phyloP scores from a whole-genome alignment of 1,139 yeast species.

The Debaryomycetaceae sp. region DNA sequence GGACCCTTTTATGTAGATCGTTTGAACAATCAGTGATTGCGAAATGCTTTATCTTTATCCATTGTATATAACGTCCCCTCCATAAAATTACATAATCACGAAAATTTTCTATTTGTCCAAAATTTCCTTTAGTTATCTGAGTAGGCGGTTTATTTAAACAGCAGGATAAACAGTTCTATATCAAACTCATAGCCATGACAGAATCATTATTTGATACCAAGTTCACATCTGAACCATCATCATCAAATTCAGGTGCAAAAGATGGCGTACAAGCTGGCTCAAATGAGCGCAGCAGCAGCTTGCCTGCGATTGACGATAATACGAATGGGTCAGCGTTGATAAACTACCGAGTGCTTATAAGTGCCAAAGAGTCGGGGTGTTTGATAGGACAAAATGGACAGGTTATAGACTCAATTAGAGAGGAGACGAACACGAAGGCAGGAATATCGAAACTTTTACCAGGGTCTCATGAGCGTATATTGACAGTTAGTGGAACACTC shows the following conservation, averaged over 20 bases:
- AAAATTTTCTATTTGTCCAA: slow-evolving; percentile 2
- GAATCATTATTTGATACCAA: slow-evolving; percentile 43
- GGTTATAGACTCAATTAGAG: slow-evolving; percentile 76
- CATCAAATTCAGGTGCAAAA: slow-evolving; percentile 6
- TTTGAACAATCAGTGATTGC: neutral
- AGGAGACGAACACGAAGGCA: slow-evolving; percentile 77
- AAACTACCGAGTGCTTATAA: slow-evolving; percentile 67
- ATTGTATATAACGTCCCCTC: neutral
- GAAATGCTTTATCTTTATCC: neutral
- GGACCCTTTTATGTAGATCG: too few species aligned
- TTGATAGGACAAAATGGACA: slow-evolving; percentile 86
- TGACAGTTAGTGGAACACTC: slow-evolving; percentile 78
- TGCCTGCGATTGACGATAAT: slow-evolving; percentile 30
- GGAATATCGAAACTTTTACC: slow-evolving; percentile 82
- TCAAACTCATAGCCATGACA: slow-evolving; percentile 22
- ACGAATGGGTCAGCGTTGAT: slow-evolving; percentile 39
- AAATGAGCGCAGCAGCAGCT: slow-evolving; percentile 17
- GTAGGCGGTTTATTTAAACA: neutral
- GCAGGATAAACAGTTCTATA: neutral
- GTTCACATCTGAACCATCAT: slow-evolving; percentile 23
- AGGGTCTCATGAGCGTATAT: slow-evolving; percentile 81
- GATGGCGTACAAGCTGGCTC: neutral
- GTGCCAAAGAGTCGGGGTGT: slow-evolving; percentile 88
- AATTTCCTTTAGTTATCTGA: neutral
- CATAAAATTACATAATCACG: slow-evolving; percentile 5